Evolutionary conservation across 2,329 filamentous ascomycete genomes (phyloP), one percentile per base, ranked within the genome.

Genomic region (Verticillium zaregamsianum): DNA sequence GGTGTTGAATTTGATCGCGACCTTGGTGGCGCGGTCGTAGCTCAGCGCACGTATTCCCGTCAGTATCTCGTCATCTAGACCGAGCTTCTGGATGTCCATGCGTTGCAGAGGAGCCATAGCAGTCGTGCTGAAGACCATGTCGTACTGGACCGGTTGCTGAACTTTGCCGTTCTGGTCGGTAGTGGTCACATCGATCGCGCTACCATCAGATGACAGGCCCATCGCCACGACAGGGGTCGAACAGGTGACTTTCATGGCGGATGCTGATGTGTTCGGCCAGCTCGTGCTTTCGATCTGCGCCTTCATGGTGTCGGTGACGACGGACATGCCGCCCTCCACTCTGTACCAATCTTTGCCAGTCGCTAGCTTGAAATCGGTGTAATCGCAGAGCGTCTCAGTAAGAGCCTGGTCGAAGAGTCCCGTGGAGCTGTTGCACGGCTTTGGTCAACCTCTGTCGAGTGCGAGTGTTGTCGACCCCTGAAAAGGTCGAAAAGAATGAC

Each of bases 381-480:
- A 70, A 37, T 76, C 72, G 12, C 74, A 67, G 23, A 76, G 70
- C 32, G 64, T 72, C 63, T 77, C 75, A 32, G 68, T 70, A 59
- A 75, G 70, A n/a, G 72, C 67, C 60, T 74, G 70, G 62, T 76
- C 72, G 59, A 72, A 77, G 40, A 69, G 66, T n/a, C 67, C 66
- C 2, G 71, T 72, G 5, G 68, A 69, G n/a, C 64, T 69, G 62
- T 28, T 5, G 5, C 28, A 28, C 28, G 28, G 6, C 28, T 28
- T 28, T 28, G 5, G 5, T 28, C 4, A 28, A 28, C 28, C 28
- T 28, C 5, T 28, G 28, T 5, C 28, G 4, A 28, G 28, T 28
- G 28, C 28, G 28, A 28, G 5, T 28, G 28, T 6, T 28, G 28
- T 28, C 28, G 5, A 28, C 28, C 4, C 28, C 28, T 28, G 28